A percentile compares a stretch with the other conserved stretches of the same genome.
phyloP scores from a whole-genome alignment of 2,329 filamentous ascomycete species.

The Stylonectria norvegica region DNA sequence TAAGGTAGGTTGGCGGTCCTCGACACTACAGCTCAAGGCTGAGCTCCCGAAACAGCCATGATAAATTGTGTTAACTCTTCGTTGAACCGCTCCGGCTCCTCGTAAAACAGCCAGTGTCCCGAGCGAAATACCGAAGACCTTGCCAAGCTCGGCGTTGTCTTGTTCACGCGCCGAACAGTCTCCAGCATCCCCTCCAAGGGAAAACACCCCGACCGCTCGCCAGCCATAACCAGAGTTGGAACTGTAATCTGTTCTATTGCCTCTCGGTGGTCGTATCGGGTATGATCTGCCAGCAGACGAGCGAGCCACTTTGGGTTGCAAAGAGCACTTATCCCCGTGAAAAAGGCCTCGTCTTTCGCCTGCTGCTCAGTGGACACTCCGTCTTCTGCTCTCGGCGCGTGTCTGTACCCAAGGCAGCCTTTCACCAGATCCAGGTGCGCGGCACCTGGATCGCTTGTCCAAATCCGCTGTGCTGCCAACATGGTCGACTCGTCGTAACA shows the following conservation, averaged over 20 bases:
- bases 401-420: conserved; percentile 24
- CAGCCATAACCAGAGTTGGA: conserved; percentile 26
- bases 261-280: conserved; percentile 26
- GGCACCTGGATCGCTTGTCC: conserved; percentile 21
- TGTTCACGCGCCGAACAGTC: conserved; percentile 22
- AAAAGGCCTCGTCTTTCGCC: conserved; percentile 22
- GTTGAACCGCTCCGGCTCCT: conserved; percentile 26
- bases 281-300: conserved; percentile 26
- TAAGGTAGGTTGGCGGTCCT: too few species aligned
- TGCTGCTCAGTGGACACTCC: conserved; percentile 19
- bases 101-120: conserved; percentile 28
- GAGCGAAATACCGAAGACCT: conserved; percentile 22
- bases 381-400: conserved; percentile 21
- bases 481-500: conserved; percentile 25
- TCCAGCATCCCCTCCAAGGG: conserved; percentile 27
- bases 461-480: conserved; percentile 21
- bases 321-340: conserved; percentile 24
- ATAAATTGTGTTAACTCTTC: conserved; percentile 22
- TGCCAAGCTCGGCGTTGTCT: conserved; percentile 16
- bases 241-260: conserved; percentile 23
- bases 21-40: too few species aligned
- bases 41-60: conserved; percentile 10
- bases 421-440: conserved; percentile 24
- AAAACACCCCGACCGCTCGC: conserved; percentile 24
- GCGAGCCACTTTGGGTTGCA: conserved; percentile 26